phyloP scores from a whole-genome alignment of 495 filamentous ascomycete species.

The Aspergillus leporis region DNA sequence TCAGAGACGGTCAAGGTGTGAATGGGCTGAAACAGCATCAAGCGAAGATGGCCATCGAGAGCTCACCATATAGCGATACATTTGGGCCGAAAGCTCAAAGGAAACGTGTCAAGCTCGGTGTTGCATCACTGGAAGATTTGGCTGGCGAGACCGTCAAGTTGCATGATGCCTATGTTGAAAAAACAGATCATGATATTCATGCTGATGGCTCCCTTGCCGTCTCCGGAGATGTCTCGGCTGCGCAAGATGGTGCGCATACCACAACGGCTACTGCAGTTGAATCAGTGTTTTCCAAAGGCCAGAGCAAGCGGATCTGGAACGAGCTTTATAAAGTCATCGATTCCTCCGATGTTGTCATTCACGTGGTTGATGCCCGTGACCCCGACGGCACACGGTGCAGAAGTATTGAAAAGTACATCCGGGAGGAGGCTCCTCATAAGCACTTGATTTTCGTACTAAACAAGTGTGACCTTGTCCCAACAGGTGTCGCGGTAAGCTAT shows the following conservation, averaged over 20 bases:
- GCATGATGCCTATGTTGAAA: conserved; percentile 77
- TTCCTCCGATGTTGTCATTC: conserved; percentile 92
- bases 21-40: conserved; percentile 89
- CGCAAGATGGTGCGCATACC: conserved; percentile 45
- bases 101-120: conserved; percentile 85
- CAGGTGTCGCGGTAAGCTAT: conserved; percentile 85
- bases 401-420: conserved; percentile 89
- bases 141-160: conserved; percentile 74
- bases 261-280: conserved; percentile 72
- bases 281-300: conserved; percentile 90
- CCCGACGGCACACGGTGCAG: conserved; percentile 86
- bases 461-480: conserved; percentile 95
- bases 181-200: conserved; percentile 68
- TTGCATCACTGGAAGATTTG: conserved; percentile 76
- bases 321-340: conserved; percentile 98
- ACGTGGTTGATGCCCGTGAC: conserved; percentile 92
- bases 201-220: conserved; percentile 65
- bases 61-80: conserved; percentile 79
- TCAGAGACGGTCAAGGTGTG: conserved; percentile 60
- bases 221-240: conserved; percentile 51
- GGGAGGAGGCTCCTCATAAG: conserved; percentile 91
- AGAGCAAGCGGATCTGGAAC: conserved; percentile 95
- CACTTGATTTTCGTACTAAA: conserved; percentile 91
- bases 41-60: conserved; percentile 92
- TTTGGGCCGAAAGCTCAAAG: conserved; percentile 93